Evolutionary conservation across 371 early-diverging fungal genomes (phyloP), one percentile per base, ranked within the genome.

Genomic region (Blastocladiella emersonii): DNA sequence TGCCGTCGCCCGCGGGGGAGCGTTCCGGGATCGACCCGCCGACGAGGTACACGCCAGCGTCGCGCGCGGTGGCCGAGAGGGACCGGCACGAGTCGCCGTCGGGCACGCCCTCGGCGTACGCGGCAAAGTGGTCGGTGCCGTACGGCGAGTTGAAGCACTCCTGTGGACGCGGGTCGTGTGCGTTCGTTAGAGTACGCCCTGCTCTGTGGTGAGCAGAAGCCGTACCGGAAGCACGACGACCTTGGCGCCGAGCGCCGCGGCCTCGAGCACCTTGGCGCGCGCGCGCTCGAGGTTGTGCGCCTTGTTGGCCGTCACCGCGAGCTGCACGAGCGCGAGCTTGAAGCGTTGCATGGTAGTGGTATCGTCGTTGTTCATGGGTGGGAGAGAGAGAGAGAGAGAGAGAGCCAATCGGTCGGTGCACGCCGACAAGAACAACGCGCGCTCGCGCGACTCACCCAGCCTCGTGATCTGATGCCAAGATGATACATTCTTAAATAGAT

Each of bases 81-180:
- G 87, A 87, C 36, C 69, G 70, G 37, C 78, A 68, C 15, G 87
- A 80, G 30, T 75, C 76, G 61, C 87, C 77, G 19, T 70, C 68
- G 30, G 81, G 74, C 48, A 89, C 75, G 48, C 73, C 67, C 63
- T 88, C 87, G 39, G 92, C 84, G 64, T 80, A 78, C 39, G 72
- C 61, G 32, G 72, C 67, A 72, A 98, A 98, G 77, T 80, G 85
- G 23, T 81, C 70, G 4, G 91, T 89, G 3, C 95, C 95, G 72
- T 95, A 97, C 23, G 95, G 94, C 25, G 90, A 91, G 71, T 97
- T 95, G 79, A 94, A 95, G 74, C 94, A 92, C 80, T 97, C 91
- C 85, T 81, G 68, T 13, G 4, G 25, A 19, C 48, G 19, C 48
- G 48, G 19, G 19, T n/a, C 48, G 25, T 48, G 25, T 19, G 25